Evolutionary conservation across 169 alveolate species (phyloP).

Genomic region (Cryptosporidium parvum): DNA sequence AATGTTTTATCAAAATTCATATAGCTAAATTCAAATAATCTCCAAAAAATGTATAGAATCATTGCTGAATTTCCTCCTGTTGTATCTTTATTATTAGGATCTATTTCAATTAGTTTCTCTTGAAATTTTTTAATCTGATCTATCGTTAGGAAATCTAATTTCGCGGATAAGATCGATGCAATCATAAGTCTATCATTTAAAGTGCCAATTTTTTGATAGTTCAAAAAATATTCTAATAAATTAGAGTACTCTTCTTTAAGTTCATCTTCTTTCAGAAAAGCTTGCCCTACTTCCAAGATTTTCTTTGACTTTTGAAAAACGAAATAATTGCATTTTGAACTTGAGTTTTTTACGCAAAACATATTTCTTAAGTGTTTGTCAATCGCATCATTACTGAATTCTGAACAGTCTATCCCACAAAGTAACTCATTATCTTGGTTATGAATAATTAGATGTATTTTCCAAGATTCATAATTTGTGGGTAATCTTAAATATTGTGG

Average conservation of each 20-base stretch:
- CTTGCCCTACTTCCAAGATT: neutral
- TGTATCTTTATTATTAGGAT: neutral
- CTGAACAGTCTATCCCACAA: slow-evolving; percentile 54
- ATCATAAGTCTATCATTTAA: slow-evolving; percentile 21
- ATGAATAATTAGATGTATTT: slow-evolving; percentile 39
- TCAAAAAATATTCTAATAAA: slow-evolving; percentile 11
- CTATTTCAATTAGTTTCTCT: neutral
- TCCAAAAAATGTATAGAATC: slow-evolving; percentile 1
- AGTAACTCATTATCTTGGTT: slow-evolving; percentile 37
- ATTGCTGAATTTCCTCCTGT: slow-evolving; percentile 38
- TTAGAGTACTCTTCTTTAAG: slow-evolving; percentile 15
- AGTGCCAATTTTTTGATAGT: slow-evolving; percentile 6
- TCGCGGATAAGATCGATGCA: slow-evolving; percentile 25
- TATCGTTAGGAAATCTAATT: slow-evolving; percentile 10
- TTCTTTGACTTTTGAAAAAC: neutral
- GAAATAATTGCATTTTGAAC: slow-evolving; percentile 9
- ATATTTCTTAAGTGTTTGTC: slow-evolving; percentile 30
- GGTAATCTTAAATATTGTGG: slow-evolving; percentile 66
- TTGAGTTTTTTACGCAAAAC: slow-evolving; percentile 12
- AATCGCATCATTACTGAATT: neutral
- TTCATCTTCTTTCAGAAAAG: neutral
- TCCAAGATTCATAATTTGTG: slow-evolving; percentile 25
- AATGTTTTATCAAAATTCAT: neutral
- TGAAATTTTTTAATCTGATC: neutral
- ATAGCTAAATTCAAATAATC: neutral